Evolutionary conservation across 441 rosid genomes (phyloP).

Genomic region (Corymbia calophylla): DNA sequence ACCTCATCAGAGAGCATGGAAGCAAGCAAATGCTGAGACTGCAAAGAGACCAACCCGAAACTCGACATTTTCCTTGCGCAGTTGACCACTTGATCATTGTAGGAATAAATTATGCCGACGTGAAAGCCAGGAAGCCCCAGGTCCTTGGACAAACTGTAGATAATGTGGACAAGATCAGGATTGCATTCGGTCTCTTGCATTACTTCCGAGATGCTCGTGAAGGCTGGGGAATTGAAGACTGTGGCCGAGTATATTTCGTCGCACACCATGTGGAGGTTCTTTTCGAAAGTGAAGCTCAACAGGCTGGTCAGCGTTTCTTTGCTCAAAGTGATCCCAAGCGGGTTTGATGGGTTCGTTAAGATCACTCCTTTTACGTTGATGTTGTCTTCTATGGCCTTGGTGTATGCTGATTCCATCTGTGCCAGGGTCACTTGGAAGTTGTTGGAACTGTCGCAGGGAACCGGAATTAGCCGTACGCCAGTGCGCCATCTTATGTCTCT

Average conservation of each 20-base stretch:
- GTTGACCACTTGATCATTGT: slow-evolving; percentile 32
- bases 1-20: slow-evolving; percentile 40
- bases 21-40: slow-evolving; percentile 41
- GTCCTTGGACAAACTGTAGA: slow-evolving; percentile 57
- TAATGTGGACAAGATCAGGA: slow-evolving; percentile 38
- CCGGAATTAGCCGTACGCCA: slow-evolving; percentile 34
- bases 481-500: slow-evolving; percentile 61
- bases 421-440: slow-evolving; percentile 30
- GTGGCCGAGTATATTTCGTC: slow-evolving; percentile 62
- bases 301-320: slow-evolving; percentile 23
- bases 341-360: slow-evolving; percentile 53
- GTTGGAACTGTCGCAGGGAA: slow-evolving; percentile 40
- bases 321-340: slow-evolving; percentile 39
- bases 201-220: slow-evolving; percentile 45
- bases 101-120: slow-evolving; percentile 50
- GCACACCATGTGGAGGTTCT: slow-evolving; percentile 46
- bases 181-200: slow-evolving; percentile 33
- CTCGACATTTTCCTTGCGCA: slow-evolving; percentile 54
- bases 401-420: slow-evolving; percentile 38
- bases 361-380: slow-evolving; percentile 47
- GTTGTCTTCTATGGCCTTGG: slow-evolving; percentile 25
- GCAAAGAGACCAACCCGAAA: slow-evolving; percentile 50
- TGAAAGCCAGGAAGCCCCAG: slow-evolving; percentile 56
- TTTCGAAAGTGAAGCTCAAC: slow-evolving; percentile 28
- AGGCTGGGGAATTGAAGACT: slow-evolving; percentile 27